Base-by-base conservation (phyloP, 2,329 filamentous ascomycete species). In the Annulohypoxylon truncatum region DNA sequence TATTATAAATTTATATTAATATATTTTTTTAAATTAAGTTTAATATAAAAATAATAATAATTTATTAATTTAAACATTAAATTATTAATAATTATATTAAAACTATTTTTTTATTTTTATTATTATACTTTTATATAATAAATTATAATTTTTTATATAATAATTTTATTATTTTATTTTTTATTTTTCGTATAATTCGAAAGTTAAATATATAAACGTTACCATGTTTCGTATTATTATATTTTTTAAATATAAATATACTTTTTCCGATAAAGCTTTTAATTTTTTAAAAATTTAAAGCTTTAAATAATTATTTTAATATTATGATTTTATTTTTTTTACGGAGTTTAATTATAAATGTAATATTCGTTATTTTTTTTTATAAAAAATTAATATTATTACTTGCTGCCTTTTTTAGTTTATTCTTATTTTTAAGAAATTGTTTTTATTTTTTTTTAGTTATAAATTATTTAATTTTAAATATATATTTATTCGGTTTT, bases 91-190 rank as follows among this genome's bases (percentile, higher is more conserved):
- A 47, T 20, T 46, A 47, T 18, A 20, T n/a, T 29, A 53, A 22
- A 35, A 35, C 47, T 12, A 20, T 26, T 24, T 46, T n/a, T 47
- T 47, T 56, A 42, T 1, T 24, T 56, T 56, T 47, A 33, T 46
- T 24, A 28, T 47, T 56, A 56, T 47, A 56, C 26, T 22, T 20
- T 47, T 56, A 28, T 13, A 44, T 42, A 29, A 7, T 15, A 33
- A 56, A 56, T 47, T 35, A 31, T n/a, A 4, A 10, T 35, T 26
- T 56, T 47, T 47, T 9, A 35, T 42, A 24, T n/a, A n/a, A 5
- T 13, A 3, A n/a, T 10, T 35, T n/a, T 5, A n/a, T 35, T 35
- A 35, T 5, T 35, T 35, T 35, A 10, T 5, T n/a, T 35, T 35
- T 35, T n/a, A 35, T 35, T 35, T 35, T 35, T n/a, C 5, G 2